Evolutionary conservation across 1,284 basidiomycete species (phyloP).

Genomic region (Irpex sp.): DNA sequence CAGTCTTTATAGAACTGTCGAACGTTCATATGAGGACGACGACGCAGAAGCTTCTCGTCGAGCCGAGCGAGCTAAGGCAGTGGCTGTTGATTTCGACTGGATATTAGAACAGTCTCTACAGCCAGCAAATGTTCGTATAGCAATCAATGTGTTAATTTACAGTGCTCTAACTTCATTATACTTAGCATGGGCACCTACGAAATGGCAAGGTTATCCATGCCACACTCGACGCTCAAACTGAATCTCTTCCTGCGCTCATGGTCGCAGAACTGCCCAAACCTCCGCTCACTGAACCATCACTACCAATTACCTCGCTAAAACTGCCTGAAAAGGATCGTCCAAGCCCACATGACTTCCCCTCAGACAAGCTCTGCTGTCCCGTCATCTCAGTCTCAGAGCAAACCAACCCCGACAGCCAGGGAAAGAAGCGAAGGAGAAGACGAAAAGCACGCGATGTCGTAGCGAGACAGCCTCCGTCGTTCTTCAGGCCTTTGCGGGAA

Average conservation of each 20-base stretch:
- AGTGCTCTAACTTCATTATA: neutral
- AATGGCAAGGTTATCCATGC: constrained; percentile 13
- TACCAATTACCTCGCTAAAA: constrained; percentile 1
- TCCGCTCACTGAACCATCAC: constrained; percentile 6
- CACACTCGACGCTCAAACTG: neutral
- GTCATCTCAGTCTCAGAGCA: constrained; percentile 5
- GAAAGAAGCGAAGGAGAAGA: constrained; percentile 10
- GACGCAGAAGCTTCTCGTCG: constrained; percentile 24
- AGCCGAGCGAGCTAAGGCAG: constrained; percentile 22
- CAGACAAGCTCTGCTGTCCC: constrained; percentile 16
- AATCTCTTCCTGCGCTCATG: constrained; percentile 10
- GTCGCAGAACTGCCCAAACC: constrained; percentile 19
- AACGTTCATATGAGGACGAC: constrained; percentile 29
- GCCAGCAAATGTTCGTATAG: constrained; percentile 20
- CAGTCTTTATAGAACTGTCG: neutral
- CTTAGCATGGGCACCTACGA: constrained; percentile 12
- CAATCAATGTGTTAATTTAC: neutral
- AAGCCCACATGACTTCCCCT: constrained; percentile 20
- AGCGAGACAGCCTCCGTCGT: constrained; percentile 19
- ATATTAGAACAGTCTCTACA: constrained; percentile 21
- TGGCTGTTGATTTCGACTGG: constrained; percentile 30
- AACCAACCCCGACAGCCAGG: constrained; percentile 2
- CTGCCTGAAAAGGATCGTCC: constrained; percentile 14
- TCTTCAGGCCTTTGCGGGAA: constrained; percentile 27
- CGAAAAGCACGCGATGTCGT: constrained; percentile 9